Evolutionary conservation across 352 stramenopile genomes (phyloP).

Genomic region (Hyaloperonospora arabidopsidis): DNA sequence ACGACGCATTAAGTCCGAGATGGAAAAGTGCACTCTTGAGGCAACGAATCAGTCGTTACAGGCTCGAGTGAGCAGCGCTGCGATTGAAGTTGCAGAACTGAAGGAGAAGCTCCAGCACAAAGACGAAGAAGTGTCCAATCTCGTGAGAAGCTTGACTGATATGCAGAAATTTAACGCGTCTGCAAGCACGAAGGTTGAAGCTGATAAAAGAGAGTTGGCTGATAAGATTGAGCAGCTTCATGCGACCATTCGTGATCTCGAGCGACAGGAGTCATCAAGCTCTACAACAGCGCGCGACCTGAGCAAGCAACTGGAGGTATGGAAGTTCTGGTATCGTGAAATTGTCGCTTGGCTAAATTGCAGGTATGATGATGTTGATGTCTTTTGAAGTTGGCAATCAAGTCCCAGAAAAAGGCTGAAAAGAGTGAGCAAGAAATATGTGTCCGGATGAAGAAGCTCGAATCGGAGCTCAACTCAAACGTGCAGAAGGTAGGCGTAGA

Average conservation of each 20-base stretch:
- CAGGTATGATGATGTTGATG: slow-evolving; percentile 3
- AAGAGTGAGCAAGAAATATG: slow-evolving; percentile 31
- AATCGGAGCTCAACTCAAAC: slow-evolving; percentile 47
- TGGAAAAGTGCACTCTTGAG: slow-evolving; percentile 58
- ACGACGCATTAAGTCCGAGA: slow-evolving; percentile 40
- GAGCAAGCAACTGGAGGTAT: slow-evolving; percentile 41
- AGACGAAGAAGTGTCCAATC: slow-evolving; percentile 55
- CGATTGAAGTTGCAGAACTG: slow-evolving; percentile 36
- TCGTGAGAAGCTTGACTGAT: slow-evolving; percentile 62
- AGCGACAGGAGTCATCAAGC: slow-evolving; percentile 44
- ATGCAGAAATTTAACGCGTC: slow-evolving; percentile 69
- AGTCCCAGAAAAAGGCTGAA: slow-evolving; percentile 25
- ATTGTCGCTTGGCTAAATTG: slow-evolving; percentile 4
- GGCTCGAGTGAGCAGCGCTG: slow-evolving; percentile 25
- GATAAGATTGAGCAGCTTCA: slow-evolving; percentile 58
- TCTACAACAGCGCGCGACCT: slow-evolving; percentile 40
- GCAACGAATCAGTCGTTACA: slow-evolving; percentile 52
- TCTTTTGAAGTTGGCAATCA: slow-evolving; percentile 21
- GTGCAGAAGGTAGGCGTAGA: slow-evolving; percentile 52
- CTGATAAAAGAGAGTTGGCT: slow-evolving; percentile 56
- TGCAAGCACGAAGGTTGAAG: slow-evolving; percentile 54
- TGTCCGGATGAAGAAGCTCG: slow-evolving; percentile 35
- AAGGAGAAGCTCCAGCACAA: slow-evolving; percentile 61
- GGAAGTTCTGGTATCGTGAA: slow-evolving; percentile 1
- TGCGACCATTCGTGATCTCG: slow-evolving; percentile 36